phyloP scores from a whole-genome alignment of 345 rosid genomes.

The Xanthoceras sorbifolium region DNA sequence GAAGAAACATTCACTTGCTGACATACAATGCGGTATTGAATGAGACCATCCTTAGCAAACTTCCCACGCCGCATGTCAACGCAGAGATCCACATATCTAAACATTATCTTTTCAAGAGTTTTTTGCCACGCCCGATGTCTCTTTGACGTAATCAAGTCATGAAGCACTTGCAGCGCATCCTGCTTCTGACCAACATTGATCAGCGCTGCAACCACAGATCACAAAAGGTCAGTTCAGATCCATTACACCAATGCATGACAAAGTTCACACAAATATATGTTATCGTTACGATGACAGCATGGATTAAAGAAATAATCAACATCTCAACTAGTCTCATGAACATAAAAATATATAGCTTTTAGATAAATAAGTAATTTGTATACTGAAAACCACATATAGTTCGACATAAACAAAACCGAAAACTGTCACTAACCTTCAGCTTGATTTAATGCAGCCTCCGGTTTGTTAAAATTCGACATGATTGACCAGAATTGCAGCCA shows the following conservation, averaged over 20 bases:
- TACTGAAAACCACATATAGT: not conserved
- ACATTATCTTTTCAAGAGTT: slow-evolving; percentile 87
- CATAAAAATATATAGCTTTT: not conserved
- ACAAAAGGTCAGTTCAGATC: not conserved
- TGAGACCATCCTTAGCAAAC: slow-evolving; percentile 94
- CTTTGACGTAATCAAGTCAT: slow-evolving; percentile 87
- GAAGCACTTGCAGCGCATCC: slow-evolving; percentile 93
- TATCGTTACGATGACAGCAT: not conserved
- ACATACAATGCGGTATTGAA: slow-evolving; percentile 91
- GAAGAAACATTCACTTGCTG: slow-evolving; percentile 95
- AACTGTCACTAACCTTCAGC: slow-evolving; percentile 69
- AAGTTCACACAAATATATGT: not conserved
- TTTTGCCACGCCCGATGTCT: slow-evolving; percentile 97
- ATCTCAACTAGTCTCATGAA: not conserved
- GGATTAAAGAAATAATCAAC: not conserved
- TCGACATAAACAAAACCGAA: not conserved
- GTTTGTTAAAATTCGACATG: slow-evolving; percentile 82
- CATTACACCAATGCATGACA: not conserved
- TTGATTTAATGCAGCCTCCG: slow-evolving; percentile 89
- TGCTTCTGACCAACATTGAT: slow-evolving; percentile 98
- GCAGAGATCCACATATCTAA: slow-evolving; percentile 94
- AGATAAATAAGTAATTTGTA: too few relatives aligned
- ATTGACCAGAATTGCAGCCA: slow-evolving; percentile 18
- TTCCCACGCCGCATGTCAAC: slow-evolving; percentile 92
- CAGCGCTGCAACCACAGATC: slow-evolving; percentile 53